Percentiles rank a stretch among this genome's conserved stretches.
Conservation (phyloP, 352 stramenopile species). For the Phytophthora tubulina region DNA sequence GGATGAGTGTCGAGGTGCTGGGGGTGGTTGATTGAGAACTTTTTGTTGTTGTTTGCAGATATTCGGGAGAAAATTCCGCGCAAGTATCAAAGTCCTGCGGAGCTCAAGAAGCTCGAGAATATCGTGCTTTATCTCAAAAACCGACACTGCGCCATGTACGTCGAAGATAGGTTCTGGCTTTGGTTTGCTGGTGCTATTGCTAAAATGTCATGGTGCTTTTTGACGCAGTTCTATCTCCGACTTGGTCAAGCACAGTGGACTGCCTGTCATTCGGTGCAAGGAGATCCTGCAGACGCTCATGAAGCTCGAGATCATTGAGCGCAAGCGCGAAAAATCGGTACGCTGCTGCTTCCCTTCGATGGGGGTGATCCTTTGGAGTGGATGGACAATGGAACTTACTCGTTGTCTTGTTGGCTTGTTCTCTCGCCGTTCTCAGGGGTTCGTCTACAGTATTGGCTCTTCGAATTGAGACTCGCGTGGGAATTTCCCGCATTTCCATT, state of each 20-base stretch:
- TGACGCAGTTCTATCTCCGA: constrained; percentile 77
- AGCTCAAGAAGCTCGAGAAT: constrained; percentile 89
- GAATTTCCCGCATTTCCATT: neutral
- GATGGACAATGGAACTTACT: constrained; percentile 6
- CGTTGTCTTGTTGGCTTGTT: constrained; percentile 14
- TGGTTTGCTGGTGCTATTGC: constrained; percentile 3
- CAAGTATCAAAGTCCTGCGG: constrained; percentile 83
- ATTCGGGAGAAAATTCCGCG: constrained; percentile 80
- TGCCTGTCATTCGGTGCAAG: constrained; percentile 88
- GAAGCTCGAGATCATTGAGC: constrained; percentile 83
- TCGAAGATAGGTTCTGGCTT: constrained; percentile 5
- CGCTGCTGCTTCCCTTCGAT: constrained; percentile 12
- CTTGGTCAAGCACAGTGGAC: constrained; percentile 79
- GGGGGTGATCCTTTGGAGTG: neutral
- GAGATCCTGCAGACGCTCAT: constrained; percentile 90
- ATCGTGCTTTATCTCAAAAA: constrained; percentile 91
- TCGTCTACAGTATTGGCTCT: constrained; percentile 74
- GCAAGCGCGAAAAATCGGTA: constrained; percentile 80
- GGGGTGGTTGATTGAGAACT: neutral
- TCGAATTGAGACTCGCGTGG: constrained; percentile 24
- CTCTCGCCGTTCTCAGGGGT: constrained; percentile 47
- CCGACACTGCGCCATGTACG: constrained; percentile 79
- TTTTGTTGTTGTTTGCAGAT: constrained; percentile 43
- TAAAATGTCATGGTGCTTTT: neutral
- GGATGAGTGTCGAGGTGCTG: neutral